Conservation (phyloP, 352 stramenopile genomes). For the Globisporangium paroecandrum region DNA sequence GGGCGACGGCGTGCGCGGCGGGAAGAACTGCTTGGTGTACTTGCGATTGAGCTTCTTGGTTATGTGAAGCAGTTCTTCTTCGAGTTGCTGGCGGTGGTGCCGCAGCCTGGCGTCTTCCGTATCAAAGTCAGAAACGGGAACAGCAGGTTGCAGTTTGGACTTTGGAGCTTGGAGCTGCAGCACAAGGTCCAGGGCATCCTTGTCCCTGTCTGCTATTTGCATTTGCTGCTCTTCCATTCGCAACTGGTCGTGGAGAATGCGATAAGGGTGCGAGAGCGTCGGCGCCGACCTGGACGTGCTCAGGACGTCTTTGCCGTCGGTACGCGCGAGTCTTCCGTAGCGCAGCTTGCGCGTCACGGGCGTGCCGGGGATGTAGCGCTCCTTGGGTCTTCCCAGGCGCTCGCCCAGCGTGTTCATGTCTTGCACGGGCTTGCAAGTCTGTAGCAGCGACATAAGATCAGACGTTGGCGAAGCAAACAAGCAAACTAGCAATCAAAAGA, state of each 20-base stretch:
- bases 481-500: background rate
- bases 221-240: constrained; percentile 16
- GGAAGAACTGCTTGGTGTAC: constrained; percentile 54
- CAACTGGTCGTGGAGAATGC: constrained; percentile 14
- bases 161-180: constrained; percentile 4
- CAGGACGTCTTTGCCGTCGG: constrained; percentile 21
- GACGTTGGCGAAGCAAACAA: background rate
- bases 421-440: constrained; percentile 12
- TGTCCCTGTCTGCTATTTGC: constrained; percentile 11
- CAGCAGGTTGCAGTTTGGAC: background rate
- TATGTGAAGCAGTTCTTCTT: constrained; percentile 48
- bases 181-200: constrained; percentile 19
- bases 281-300: constrained; percentile 26
- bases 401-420: constrained; percentile 46
- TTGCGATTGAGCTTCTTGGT: constrained; percentile 75
- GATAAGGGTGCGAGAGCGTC: constrained; percentile 20
- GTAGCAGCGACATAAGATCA: background rate
- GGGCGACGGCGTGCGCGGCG: constrained; percentile 20
- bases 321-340: constrained; percentile 36
- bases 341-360: constrained; percentile 37
- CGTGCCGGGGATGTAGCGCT: constrained; percentile 34
- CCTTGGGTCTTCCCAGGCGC: constrained; percentile 23
- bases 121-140: background rate
- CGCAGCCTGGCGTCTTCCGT: constrained; percentile 20
- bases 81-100: constrained; percentile 34